These are phyloP conservation scores for Rubroshorea leprosula DNA, from an alignment of 345 rosid genomes.

Conservation along the genomic window DNA sequence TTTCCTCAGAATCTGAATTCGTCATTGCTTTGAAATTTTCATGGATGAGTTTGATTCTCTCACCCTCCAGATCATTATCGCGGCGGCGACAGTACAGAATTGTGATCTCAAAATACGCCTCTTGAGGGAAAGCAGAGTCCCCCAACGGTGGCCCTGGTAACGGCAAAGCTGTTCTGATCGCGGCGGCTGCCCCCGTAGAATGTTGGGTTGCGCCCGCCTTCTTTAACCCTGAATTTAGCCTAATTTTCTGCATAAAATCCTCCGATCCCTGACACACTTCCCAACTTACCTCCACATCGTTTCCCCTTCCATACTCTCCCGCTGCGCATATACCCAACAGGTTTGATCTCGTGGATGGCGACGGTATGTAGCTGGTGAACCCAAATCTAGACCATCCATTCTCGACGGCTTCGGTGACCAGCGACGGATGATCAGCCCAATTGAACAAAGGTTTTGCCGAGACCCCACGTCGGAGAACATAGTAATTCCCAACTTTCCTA, in stretches of 20 bases:
- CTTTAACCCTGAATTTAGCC: slow-evolving; percentile 48
- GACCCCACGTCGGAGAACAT: slow-evolving; percentile 41
- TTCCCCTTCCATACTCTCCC: slow-evolving; percentile 36
- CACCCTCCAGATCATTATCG: slow-evolving; percentile 44
- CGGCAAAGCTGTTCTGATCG: slow-evolving; percentile 68
- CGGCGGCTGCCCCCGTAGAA: slow-evolving; percentile 42
- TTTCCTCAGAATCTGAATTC: slow-evolving; percentile 55
- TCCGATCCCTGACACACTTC: slow-evolving; percentile 72
- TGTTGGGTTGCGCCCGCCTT: slow-evolving; percentile 15
- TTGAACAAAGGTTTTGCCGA: slow-evolving; percentile 41
- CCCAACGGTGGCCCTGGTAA: slow-evolving; percentile 82
- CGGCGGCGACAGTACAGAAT: slow-evolving; percentile 29
- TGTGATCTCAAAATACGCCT: slow-evolving; percentile 88
- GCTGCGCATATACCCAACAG: slow-evolving; percentile 51
- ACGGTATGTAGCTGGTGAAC: slow-evolving; percentile 40
- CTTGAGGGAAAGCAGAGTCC: slow-evolving; percentile 80
- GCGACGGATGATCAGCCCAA: slow-evolving; percentile 77
- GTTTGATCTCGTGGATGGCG: slow-evolving; percentile 32
- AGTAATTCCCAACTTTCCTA: slow-evolving; percentile 43
- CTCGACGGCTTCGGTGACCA: slow-evolving; percentile 67
- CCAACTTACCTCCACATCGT: slow-evolving; percentile 63
- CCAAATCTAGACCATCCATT: slow-evolving; percentile 90
- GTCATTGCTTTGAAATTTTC: slow-evolving; percentile 28
- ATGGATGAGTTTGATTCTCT: slow-evolving; percentile 55
- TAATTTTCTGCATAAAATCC: slow-evolving; percentile 71